Percentiles rank a stretch among this genome's conserved stretches.
Evolutionary conservation across 2,329 filamentous ascomycete species (phyloP).

Genomic region (Sporothrix luriei): DNA sequence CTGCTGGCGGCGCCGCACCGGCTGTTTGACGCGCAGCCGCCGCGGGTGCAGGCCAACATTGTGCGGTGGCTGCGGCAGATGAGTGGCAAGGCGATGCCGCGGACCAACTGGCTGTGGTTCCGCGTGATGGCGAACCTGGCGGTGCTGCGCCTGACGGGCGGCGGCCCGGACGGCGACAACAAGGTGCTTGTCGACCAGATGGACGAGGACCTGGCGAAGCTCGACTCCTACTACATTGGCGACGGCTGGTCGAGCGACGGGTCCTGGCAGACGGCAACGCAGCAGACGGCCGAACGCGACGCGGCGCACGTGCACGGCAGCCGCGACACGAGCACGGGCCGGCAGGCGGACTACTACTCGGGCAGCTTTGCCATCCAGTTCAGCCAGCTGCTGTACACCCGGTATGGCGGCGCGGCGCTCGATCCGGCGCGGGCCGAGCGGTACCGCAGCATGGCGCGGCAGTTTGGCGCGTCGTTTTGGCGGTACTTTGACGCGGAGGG

Average conservation of each 20-base stretch:
- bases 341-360: constrained; percentile 37
- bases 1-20: constrained; percentile 49
- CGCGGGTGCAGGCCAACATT: constrained; percentile 42
- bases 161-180: neutral
- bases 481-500: constrained; percentile 48
- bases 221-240: constrained; percentile 33
- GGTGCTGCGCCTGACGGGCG: constrained; percentile 27
- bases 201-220: constrained; percentile 31
- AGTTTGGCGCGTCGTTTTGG: constrained; percentile 47
- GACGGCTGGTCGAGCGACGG: constrained; percentile 36
- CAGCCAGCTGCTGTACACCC: constrained; percentile 46
- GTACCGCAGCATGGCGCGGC: constrained; percentile 42
- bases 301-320: neutral
- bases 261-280: constrained; percentile 29
- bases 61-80: constrained; percentile 33
- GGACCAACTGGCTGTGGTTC: constrained; percentile 37
- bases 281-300: constrained; percentile 17
- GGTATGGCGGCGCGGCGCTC: constrained; percentile 44
- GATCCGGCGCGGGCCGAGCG: constrained; percentile 43
- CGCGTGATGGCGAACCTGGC: constrained; percentile 35
- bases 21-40: constrained; percentile 42
- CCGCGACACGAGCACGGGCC: constrained; percentile 10
- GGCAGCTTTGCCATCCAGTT: constrained; percentile 39
- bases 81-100: constrained; percentile 33
- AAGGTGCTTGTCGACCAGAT: constrained; percentile 19